Conservation (phyloP, 345 rosid species). For the Eucalyptus brandiana region DNA sequence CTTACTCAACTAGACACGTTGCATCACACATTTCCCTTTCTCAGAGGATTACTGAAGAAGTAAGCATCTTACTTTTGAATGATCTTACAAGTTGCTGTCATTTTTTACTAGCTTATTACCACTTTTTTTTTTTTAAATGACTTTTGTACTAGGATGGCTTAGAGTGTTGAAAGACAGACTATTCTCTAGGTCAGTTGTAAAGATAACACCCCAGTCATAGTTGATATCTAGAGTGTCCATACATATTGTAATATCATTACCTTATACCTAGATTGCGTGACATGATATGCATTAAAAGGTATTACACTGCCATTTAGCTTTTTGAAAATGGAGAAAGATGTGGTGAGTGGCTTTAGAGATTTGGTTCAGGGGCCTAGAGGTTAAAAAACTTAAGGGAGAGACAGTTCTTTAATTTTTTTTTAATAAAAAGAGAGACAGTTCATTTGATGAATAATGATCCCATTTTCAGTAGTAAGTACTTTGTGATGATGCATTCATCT, state of each 20-base stretch:
- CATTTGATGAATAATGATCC: neutral
- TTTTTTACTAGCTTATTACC: neutral
- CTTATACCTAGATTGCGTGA: neutral
- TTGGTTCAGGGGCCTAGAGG: neutral
- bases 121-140: neutral
- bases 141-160: neutral
- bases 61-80: conserved; percentile 19
- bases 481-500: neutral
- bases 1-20: conserved; percentile 58
- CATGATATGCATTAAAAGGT: neutral
- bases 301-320: neutral
- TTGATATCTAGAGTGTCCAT: neutral
- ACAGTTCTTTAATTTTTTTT: neutral
- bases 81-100: neutral
- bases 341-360: neutral
- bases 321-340: neutral
- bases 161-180: neutral
- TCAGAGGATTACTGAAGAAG: conserved; percentile 39
- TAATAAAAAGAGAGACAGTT: neutral
- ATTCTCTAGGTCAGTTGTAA: neutral
- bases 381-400: neutral
- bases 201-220: neutral
- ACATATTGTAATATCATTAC: neutral
- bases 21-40: conserved; percentile 48
- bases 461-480: neutral